Evolutionary conservation across 2,329 filamentous ascomycete genomes (phyloP).

Genomic region (Furcasterigmium furcatum): DNA sequence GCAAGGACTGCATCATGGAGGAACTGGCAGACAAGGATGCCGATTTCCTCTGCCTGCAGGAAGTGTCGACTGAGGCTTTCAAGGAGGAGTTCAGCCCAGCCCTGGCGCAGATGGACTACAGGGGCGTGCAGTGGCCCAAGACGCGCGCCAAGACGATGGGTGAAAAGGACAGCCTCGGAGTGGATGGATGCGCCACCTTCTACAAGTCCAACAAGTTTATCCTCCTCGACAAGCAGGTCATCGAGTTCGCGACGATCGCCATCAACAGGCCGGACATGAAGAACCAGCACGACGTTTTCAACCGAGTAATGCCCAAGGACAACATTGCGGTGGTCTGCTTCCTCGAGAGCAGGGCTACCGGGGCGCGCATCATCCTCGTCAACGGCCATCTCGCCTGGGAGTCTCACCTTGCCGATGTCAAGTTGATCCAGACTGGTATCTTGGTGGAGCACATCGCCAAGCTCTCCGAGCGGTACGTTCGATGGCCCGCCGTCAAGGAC

Average conservation of each 20-base stretch:
- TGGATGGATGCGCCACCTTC: constrained; percentile 96
- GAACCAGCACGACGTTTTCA: constrained; percentile 95
- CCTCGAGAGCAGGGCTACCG: constrained; percentile 86
- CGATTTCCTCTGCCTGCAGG: constrained; percentile 90
- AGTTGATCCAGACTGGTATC: constrained; percentile 93
- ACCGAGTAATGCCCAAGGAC: constrained; percentile 97
- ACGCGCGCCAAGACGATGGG: constrained; percentile 88
- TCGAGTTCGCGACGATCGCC: constrained; percentile 87
- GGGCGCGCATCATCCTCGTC: constrained; percentile 86
- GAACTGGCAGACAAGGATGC: constrained; percentile 78
- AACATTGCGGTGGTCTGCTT: constrained; percentile 92
- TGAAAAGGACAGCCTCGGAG: constrained; percentile 81
- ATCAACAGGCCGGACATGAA: constrained; percentile 97
- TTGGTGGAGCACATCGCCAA: constrained; percentile 89
- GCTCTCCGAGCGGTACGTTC: constrained; percentile 79
- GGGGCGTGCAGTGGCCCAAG: constrained; percentile 90
- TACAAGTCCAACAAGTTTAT: constrained; percentile 96
- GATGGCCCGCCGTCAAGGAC: constrained; percentile 76
- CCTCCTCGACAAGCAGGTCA: constrained; percentile 86
- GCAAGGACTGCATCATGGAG: constrained; percentile 76
- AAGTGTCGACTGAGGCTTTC: constrained; percentile 89
- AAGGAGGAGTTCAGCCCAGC: constrained; percentile 88
- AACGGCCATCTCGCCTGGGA: constrained; percentile 98
- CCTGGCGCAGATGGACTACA: constrained; percentile 84
- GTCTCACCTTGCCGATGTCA: constrained; percentile 85